Evolutionary conservation across 768 basidiomycete species (phyloP).

Genomic region (Tricholoma terreum): DNA sequence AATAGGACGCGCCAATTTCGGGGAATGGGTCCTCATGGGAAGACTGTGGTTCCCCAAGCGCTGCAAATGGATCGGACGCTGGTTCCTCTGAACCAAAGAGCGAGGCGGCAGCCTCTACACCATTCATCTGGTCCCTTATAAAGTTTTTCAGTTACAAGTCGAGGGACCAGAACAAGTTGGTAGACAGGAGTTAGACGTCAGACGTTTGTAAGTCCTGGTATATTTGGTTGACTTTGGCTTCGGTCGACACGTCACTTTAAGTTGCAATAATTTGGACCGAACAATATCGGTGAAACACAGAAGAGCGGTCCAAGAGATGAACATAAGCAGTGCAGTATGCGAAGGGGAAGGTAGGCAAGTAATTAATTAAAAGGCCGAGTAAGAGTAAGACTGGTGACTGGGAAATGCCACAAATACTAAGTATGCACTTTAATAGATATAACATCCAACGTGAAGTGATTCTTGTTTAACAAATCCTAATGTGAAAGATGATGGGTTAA

Average conservation of each 20-base stretch:
- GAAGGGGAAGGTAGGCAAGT: constrained; percentile 1
- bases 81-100: constrained; percentile 72
- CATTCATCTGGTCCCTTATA: constrained; percentile 42
- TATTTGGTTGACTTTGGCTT: constrained; percentile 39
- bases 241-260: constrained; percentile 35
- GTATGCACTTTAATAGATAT: constrained; percentile 17
- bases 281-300: not conserved
- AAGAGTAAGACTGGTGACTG: constrained; percentile 9
- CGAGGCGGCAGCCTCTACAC: constrained; percentile 75
- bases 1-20: constrained; percentile 8
- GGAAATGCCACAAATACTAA: constrained; percentile 3
- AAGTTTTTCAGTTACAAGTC: constrained; percentile 1
- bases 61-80: constrained; percentile 61
- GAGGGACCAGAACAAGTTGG: constrained; percentile 6
- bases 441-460: constrained; percentile 25
- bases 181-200: not conserved
- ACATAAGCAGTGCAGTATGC: constrained; percentile 1
- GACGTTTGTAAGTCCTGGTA: not conserved
- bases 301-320: not conserved
- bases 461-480: constrained; percentile 19
- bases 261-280: too few relatives aligned
- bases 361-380: constrained; percentile 18
- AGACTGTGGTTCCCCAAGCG: constrained; percentile 41
- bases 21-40: constrained; percentile 22
- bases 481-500: constrained; percentile 25